These are phyloP conservation scores for Arthrocladium fulminans DNA, from an alignment of 2,329 filamentous ascomycete genomes.

Conservation along the genomic window DNA sequence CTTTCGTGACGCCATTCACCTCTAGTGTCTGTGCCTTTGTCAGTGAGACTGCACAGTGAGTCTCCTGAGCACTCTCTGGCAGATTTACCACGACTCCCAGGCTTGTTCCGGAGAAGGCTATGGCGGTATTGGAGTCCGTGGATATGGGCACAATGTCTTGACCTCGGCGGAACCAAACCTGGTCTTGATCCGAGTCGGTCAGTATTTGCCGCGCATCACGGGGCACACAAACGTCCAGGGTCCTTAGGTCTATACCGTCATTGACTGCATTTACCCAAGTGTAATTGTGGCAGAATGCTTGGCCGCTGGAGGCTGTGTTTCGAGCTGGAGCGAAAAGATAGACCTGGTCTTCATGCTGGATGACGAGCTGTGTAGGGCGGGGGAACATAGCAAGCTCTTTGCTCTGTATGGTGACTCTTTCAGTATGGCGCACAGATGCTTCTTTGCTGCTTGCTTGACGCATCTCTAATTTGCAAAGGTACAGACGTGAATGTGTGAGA, in stretches of 20 bases:
- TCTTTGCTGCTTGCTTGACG: constrained; percentile 25
- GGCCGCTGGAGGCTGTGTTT: neutral
- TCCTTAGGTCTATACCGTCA: neutral
- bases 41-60: neutral
- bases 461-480: constrained; percentile 61
- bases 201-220: constrained; percentile 11
- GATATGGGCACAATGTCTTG: neutral
- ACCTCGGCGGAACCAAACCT: constrained; percentile 9
- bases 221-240: neutral
- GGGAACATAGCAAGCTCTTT: constrained; percentile 1
- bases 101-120: neutral
- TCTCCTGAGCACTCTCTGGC: neutral
- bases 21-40: neutral
- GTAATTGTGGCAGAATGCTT: neutral
- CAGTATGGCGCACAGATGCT: constrained; percentile 10
- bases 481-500: constrained; percentile 57
- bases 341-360: constrained; percentile 35
- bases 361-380: constrained; percentile 34
- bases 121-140: neutral
- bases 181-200: constrained; percentile 11
- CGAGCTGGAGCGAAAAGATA: constrained; percentile 32
- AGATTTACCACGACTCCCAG: neutral
- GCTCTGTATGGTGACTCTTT: neutral
- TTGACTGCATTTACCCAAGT: neutral
- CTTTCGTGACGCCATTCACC: constrained; percentile 57